phyloP scores from a whole-genome alignment of 306 rosid genomes.

The Calophaca sinica region DNA sequence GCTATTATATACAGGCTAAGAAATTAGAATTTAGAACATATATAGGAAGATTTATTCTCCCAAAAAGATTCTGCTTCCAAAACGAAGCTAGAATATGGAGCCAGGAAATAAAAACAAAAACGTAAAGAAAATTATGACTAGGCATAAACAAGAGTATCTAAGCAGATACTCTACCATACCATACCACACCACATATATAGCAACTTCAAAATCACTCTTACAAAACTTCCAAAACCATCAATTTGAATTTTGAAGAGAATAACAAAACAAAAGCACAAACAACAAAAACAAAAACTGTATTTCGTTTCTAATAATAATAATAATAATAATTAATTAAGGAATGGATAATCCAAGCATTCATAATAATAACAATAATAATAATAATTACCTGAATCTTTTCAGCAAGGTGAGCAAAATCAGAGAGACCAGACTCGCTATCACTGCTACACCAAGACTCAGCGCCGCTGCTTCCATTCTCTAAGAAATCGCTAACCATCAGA shows the following conservation, averaged over 20 bases:
- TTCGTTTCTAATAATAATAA: too few relatives aligned
- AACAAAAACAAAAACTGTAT: neutral
- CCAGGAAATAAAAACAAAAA: constrained; percentile 4
- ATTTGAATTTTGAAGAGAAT: neutral
- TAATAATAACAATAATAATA: neutral
- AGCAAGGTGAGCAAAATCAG: constrained; percentile 82
- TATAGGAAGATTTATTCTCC: neutral
- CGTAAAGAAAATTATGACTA: neutral
- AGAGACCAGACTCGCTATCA: constrained; percentile 80
- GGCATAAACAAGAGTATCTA: constrained; percentile 5
- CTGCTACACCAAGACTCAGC: constrained; percentile 92
- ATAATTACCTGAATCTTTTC: constrained; percentile 76
- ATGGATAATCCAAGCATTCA: neutral
- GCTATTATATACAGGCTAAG: neutral
- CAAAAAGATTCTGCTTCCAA: constrained; percentile 20
- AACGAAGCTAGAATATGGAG: constrained; percentile 3
- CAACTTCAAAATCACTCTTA: constrained; percentile 34
- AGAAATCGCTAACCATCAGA: constrained; percentile 84
- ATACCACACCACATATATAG: neutral
- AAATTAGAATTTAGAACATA: neutral
- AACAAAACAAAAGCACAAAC: neutral
- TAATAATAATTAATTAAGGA: neutral
- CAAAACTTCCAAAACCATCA: neutral
- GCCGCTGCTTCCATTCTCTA: constrained; percentile 87
- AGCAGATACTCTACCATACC: constrained; percentile 12